Evolutionary conservation across 2,329 filamentous ascomycete genomes (phyloP).

Genomic region (Camillea tinctor): DNA sequence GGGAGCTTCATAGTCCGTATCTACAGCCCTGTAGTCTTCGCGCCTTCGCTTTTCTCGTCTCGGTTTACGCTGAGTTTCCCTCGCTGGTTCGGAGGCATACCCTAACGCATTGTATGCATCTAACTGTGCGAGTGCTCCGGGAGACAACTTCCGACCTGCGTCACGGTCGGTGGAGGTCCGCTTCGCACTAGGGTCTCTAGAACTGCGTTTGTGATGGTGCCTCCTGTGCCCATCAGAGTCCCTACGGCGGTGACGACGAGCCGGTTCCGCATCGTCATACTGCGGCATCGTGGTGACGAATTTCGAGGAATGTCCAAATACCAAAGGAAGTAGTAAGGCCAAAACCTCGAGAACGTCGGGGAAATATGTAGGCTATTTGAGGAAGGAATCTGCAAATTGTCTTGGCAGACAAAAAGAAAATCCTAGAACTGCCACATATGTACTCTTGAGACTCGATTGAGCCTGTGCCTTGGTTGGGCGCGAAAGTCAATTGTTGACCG

Average conservation of each 20-base stretch:
- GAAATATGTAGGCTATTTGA: slow-evolving; percentile 20
- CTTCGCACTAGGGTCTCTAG: slow-evolving; percentile 31
- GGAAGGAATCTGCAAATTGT: slow-evolving; percentile 24
- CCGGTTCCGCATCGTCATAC: slow-evolving; percentile 25
- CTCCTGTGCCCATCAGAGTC: slow-evolving; percentile 31
- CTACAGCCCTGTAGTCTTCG: slow-evolving; percentile 21
- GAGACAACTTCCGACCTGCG: slow-evolving; percentile 37
- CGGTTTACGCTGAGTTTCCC: slow-evolving; percentile 42
- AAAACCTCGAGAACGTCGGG: background rate
- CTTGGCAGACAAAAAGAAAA: slow-evolving; percentile 2
- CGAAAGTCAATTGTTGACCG: slow-evolving; percentile 33
- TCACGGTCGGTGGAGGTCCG: slow-evolving; percentile 34
- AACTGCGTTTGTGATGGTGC: slow-evolving; percentile 36
- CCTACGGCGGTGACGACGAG: slow-evolving; percentile 22
- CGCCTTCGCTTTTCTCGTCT: slow-evolving; percentile 33
- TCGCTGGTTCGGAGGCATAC: slow-evolving; percentile 36
- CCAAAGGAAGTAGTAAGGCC: background rate
- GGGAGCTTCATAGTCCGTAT: slow-evolving; percentile 33
- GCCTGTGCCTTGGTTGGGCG: background rate
- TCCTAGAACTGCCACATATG: slow-evolving; percentile 8
- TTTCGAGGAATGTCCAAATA: slow-evolving; percentile 1
- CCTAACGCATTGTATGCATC: slow-evolving; percentile 57
- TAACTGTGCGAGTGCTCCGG: slow-evolving; percentile 63
- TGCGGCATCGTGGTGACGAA: slow-evolving; percentile 31
- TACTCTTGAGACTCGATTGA: slow-evolving; percentile 5